phyloP scores from a whole-genome alignment of 805 yeast species.

The Clavispora vitiphila region DNA sequence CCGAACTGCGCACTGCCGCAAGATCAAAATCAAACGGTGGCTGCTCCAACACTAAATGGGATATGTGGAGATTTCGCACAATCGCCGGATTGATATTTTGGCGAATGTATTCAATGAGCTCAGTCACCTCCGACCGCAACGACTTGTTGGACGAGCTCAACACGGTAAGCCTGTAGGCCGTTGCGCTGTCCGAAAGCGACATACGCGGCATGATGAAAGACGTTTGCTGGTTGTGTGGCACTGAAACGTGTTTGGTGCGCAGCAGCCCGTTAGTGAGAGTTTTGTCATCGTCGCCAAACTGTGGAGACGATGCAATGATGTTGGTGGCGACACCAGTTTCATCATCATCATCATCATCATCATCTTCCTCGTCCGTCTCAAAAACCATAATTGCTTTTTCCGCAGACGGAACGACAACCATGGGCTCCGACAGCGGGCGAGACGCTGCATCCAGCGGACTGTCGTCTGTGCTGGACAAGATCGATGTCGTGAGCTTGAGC shows the following conservation, averaged over 20 bases:
- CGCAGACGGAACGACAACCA: conserved; percentile 19
- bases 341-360: conserved; percentile 9
- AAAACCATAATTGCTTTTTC: conserved; percentile 28
- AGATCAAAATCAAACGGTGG: conserved; percentile 12
- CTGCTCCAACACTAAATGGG: conserved; percentile 4
- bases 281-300: conserved; percentile 4
- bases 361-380: conserved; percentile 39
- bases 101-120: conserved; percentile 16
- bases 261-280: conserved; percentile 1
- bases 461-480: conserved; percentile 26
- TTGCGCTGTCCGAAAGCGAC: conserved; percentile 18
- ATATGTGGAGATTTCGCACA: conserved; percentile 3
- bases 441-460: background rate
- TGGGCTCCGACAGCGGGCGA: conserved; percentile 9
- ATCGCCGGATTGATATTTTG: background rate
- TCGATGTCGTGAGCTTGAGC: conserved; percentile 10
- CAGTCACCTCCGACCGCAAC: conserved; percentile 17
- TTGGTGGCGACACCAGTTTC: background rate
- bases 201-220: conserved; percentile 37
- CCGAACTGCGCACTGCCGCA: conserved; percentile 18
- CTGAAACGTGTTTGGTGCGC: background rate
- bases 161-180: conserved; percentile 18
- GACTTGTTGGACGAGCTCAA: conserved; percentile 15
- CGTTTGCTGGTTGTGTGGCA: background rate
- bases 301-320: background rate